Evolutionary conservation across 202 grass and related monocot species (phyloP).

Genomic region (Dendrocalamus latiflorus): DNA sequence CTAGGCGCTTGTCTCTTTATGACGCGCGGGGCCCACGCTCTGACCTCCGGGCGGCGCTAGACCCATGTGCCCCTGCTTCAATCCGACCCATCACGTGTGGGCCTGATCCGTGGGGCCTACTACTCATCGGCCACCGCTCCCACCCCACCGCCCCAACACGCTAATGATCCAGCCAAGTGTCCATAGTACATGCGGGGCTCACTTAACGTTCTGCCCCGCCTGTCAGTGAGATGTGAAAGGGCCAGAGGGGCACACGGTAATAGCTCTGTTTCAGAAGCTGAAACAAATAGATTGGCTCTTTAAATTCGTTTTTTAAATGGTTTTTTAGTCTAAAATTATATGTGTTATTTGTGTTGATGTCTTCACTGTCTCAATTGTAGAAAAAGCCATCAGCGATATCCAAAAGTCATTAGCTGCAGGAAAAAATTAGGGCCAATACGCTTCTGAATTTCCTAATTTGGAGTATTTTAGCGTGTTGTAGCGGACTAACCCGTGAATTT

Average conservation of each 20-base stretch:
- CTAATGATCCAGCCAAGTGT: not conserved
- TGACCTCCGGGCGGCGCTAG: not conserved
- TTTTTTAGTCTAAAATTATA: no score
- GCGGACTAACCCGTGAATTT: not conserved
- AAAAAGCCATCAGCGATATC: no score
- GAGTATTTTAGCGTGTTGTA: no score
- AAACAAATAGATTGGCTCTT: accelerated
- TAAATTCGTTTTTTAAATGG: accelerated
- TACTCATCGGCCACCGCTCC: not conserved
- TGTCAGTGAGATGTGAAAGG: not conserved
- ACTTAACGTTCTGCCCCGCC: not conserved
- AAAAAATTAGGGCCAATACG: no score
- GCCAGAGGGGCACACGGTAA: not conserved
- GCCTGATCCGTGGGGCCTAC: not conserved
- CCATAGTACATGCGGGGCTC: not conserved
- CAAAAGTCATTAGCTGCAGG: no score
- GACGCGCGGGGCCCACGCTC: not conserved
- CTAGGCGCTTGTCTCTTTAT: not conserved
- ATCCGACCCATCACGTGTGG: not conserved
- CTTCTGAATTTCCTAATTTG: no score
- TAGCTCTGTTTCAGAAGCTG: no score
- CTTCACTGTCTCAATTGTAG: no score
- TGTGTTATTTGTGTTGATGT: no score
- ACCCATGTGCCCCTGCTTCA: not conserved
- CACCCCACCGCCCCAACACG: no score